Evolutionary conservation across 257 asterid species (phyloP), one percentile per base, ranked within the genome.

Genomic region (Schizonepeta tenuifolia): DNA sequence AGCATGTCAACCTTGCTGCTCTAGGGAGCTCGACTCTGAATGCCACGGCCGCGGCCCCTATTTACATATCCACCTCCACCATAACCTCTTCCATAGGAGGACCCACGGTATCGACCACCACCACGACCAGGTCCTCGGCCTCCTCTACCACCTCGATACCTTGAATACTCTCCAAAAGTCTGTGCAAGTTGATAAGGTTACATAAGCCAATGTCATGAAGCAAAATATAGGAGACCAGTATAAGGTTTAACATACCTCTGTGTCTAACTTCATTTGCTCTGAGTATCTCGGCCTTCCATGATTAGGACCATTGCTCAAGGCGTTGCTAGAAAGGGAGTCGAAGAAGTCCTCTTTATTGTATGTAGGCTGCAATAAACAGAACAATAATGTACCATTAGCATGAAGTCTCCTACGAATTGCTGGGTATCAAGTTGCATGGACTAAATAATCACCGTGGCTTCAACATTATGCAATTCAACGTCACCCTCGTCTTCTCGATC

Each of bases 291-390:
- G 88, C 26, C 99, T 87, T 73, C 83, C 96, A 70, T 84, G 84
- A 80, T 80, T 88, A 14, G 82, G 81, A 58, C 77, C 82, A 56
- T 86, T 81, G 73, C 62, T 83, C 77, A 74, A 49, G 9, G 96
- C 70, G 26, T 84, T 87, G 80, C 83, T 83, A 36, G 99, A 95
- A 51, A 95, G 82, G 7, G 91, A 79, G 60, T 95, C 98, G 12
- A 95, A 95, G 77, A 95, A 95, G 78, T 95, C 98, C 41, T 95
- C 98, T 87, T 95, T 95, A 20, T 92, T 88, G 76, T 92, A 95
- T 62, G 78, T 72, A 78, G 96, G 77, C 99, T 95, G 93, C 80
- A 72, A 66, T 44, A 65, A 51, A 50, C 73, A 75, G 58, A 65
- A 67, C 22, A 13, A 66, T 13, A 55, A 36, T 64, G 20, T 56